A percentile compares a stretch with the other conserved stretches of the same genome.
phyloP scores from a whole-genome alignment of 2,329 filamentous ascomycete species.

The Colletotrichum neosansevieriae region DNA sequence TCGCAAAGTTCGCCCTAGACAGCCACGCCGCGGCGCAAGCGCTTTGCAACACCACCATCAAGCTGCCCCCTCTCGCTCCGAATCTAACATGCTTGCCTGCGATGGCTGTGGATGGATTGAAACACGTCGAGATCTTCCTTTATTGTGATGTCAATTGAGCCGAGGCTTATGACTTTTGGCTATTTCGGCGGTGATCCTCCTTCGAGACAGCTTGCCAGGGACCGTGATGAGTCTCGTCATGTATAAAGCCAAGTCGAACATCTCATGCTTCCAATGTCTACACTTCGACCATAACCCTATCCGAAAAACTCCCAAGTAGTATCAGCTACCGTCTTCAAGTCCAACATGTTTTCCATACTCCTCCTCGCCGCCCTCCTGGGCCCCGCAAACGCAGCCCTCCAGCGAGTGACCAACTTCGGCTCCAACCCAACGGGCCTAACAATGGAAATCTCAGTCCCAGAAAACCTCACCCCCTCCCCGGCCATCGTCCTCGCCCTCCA shows the following conservation, averaged over 20 bases:
- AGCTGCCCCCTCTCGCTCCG: not conserved
- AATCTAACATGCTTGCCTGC: not conserved
- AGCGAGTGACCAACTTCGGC: conserved; percentile 33
- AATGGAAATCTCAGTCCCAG: conserved; percentile 37
- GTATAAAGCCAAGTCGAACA: not conserved
- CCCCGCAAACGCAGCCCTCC: conserved; percentile 16
- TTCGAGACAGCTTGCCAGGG: not conserved
- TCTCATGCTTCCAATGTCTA: not conserved
- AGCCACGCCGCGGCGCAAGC: not conserved
- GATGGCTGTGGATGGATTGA: not conserved
- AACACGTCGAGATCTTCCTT: not conserved
- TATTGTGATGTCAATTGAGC: not conserved
- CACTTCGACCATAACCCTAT: not conserved
- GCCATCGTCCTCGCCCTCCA: conserved; percentile 39
- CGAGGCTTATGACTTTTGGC: conserved; percentile 6
- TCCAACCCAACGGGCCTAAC: conserved; percentile 38
- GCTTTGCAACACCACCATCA: not conserved
- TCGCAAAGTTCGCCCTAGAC: conserved; percentile 12
- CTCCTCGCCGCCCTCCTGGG: conserved; percentile 4
- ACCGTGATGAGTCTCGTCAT: not conserved
- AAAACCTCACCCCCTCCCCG: conserved; percentile 24
- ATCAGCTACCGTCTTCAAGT: not conserved
- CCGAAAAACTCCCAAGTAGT: not conserved
- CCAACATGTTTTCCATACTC: not conserved
- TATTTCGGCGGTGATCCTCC: conserved; percentile 11